Evolutionary conservation across 1,284 basidiomycete genomes (phyloP), one percentile per base, ranked within the genome.

Genomic region (Wallemia mellicola): DNA sequence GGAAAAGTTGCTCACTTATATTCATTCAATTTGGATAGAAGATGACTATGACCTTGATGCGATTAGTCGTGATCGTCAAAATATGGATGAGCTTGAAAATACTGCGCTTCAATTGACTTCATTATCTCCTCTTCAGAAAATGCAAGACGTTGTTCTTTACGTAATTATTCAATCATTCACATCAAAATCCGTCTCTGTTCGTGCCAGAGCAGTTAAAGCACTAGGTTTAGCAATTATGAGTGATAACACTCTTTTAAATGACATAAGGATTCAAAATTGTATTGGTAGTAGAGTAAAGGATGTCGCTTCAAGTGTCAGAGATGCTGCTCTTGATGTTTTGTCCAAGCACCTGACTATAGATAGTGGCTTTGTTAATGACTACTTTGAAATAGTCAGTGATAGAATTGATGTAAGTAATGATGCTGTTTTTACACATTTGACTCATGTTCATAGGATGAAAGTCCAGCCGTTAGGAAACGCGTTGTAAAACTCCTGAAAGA

Each of bases 401-500:
- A 14, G 56, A 19, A 1, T 24, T 30, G 64, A 89, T 82, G n/a
- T n/a, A n/a, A n/a, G n/a, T n/a, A n/a, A n/a, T n/a, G n/a, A n/a
- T n/a, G n/a, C n/a, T n/a, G n/a, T n/a, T n/a, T n/a, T n/a, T n/a
- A n/a, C n/a, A n/a, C n/a, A n/a, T n/a, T n/a, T n/a, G n/a, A n/a
- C n/a, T n/a, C n/a, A n/a, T n/a, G n/a, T n/a, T n/a, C n/a, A n/a
- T n/a, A n/a, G n/a, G 92, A 98, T 67, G 83, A 88, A 38, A 89
- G 92, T 2, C 74, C 96, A 3, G 79, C 80, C 24, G 94, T 99
- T 1, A 78, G 94, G 28, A 94, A 94, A 67, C 80, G 94, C 2
- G 89, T 94, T 58, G 83, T 98, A 71, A 95, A 91, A 69, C 74
- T 98, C 0, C 75, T 98, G 58, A 86, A 83, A 66, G 77, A 80